Conservation (phyloP, 441 rosid genomes). For the Populus trichocarpa region DNA sequence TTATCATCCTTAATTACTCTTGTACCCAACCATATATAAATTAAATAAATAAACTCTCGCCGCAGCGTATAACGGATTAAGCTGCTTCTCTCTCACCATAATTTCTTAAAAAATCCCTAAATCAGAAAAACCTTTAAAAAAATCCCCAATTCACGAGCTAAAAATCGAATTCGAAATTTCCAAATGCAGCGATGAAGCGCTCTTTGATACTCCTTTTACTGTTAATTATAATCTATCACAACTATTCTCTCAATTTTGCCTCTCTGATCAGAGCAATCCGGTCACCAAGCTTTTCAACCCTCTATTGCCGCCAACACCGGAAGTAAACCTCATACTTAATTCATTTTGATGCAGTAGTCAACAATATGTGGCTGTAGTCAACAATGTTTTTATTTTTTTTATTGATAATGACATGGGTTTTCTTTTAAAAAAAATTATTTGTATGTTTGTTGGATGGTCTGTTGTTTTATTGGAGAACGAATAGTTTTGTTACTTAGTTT, state of each 20-base stretch:
- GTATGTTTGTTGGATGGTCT: neutral
- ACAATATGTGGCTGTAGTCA: conserved; percentile 37
- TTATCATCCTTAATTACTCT: no score
- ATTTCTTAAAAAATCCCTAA: conserved; percentile 22
- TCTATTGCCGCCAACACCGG: conserved; percentile 43
- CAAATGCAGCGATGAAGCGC: conserved; percentile 42
- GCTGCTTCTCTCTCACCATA: conserved; percentile 14
- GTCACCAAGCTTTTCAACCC: conserved; percentile 23
- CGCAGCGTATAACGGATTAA: conserved; percentile 20
- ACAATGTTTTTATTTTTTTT: conserved; percentile 47
- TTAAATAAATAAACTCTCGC: no score
- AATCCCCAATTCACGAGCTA: neutral
- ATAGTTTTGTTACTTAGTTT: neutral
- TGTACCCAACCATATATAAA: no score
- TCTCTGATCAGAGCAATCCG: conserved; percentile 23
- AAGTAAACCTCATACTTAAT: conserved; percentile 22
- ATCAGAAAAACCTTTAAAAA: conserved; percentile 13
- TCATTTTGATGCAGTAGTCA: conserved; percentile 24
- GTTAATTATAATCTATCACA: conserved; percentile 35
- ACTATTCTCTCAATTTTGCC: conserved; percentile 35
- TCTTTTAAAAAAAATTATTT: conserved; percentile 15
- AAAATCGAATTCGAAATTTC: neutral
- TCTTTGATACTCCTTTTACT: conserved; percentile 34
- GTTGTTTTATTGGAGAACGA: conserved; percentile 25
- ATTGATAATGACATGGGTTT: neutral